Base-by-base conservation (phyloP, 768 basidiomycete species). In the Nevesoporus exiguus region DNA sequence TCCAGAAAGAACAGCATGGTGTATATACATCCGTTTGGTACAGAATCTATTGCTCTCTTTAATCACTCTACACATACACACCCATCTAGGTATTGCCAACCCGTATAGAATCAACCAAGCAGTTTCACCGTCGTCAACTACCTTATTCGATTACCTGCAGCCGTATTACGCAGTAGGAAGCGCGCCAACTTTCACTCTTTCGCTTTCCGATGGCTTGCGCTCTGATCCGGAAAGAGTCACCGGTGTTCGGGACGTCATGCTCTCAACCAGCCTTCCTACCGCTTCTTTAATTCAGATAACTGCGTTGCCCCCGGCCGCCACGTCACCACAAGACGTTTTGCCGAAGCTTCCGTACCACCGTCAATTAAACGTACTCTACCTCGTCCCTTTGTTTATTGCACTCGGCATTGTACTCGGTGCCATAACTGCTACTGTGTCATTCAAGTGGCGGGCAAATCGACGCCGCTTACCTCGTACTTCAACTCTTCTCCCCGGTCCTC, bases 131-230 rank as follows among this genome's bases (percentile, higher is more conserved):
- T 30, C 42, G 0, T 9, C 54, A 13, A 58, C 54, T 5, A 64
- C 69, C 15, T 67, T 69, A 41, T 68, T 62, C 47, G 66, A 72
- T 54, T 68, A 72, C 53, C 73, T 68, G 76, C 76, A 67, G 75
- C 71, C 73, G 1, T 29, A 29, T 8, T 29, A 29, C 27, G 27
- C 27, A 29, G 8, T 8, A 29, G 27, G 27, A 34, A 65, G 59
- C 31, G 25, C 59, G 10, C 60, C 67, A 5, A 56, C 57, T 14
- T 31, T 48, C 10, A 37, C 55, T 30, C 54, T 31, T 11, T 55
- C 49, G 41, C 56, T 52, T 30, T 40, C 58, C 19, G 33, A 45
- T 30, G 49, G 53, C 21, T 45, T 49, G 22, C 25, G 24, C 36
- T 7, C 44, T n/a, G 29, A 27, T 46, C 7, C 49, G 2, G 47